Evolutionary conservation across 2,329 filamentous ascomycete species (phyloP).

Genomic region (Sarocladiaceae sp.): DNA sequence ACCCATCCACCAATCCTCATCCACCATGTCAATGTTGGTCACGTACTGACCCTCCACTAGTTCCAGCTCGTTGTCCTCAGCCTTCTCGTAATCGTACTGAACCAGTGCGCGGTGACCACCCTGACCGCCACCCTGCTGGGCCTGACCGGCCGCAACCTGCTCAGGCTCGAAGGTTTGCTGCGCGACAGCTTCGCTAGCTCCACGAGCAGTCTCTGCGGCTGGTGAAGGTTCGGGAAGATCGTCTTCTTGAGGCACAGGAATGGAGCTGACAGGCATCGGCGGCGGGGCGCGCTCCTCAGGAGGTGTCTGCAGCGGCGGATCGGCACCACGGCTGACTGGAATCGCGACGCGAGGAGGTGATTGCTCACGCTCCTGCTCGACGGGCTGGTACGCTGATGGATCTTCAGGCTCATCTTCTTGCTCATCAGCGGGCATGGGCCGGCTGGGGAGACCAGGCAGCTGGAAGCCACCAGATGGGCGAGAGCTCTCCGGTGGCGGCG

Average conservation of each 20-base stretch:
- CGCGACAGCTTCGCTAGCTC: constrained; percentile 50
- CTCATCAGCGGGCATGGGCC: constrained; percentile 48
- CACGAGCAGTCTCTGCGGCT: constrained; percentile 52
- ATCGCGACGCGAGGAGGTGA: constrained; percentile 84
- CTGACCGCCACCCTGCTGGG: constrained; percentile 47
- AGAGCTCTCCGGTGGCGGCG: constrained; percentile 48
- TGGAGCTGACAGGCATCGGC: constrained; percentile 56
- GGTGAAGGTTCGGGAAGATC: constrained; percentile 60
- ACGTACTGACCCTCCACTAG: constrained; percentile 83
- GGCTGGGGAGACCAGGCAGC: constrained; percentile 67
- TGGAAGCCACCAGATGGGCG: constrained; percentile 71
- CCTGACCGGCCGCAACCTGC: constrained; percentile 26
- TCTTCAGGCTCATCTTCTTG: constrained; percentile 53
- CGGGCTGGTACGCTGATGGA: constrained; percentile 29
- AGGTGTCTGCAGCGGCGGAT: constrained; percentile 45
- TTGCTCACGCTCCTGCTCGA: constrained; percentile 41
- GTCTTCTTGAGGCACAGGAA: constrained; percentile 59
- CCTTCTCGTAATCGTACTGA: constrained; percentile 95
- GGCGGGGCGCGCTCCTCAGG: constrained; percentile 45
- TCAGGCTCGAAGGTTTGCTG: constrained; percentile 29
- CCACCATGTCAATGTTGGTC: constrained; percentile 92
- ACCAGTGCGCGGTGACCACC: constrained; percentile 69
- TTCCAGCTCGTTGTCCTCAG: constrained; percentile 94
- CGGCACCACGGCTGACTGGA: constrained; percentile 65
- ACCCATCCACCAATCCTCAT: constrained; percentile 98